A percentile compares a stretch with the other conserved stretches of the same genome.
These are phyloP conservation scores for Chrysoporthe austroafricana DNA, from an alignment of 2,329 filamentous ascomycete genomes.

Conservation along the genomic window DNA sequence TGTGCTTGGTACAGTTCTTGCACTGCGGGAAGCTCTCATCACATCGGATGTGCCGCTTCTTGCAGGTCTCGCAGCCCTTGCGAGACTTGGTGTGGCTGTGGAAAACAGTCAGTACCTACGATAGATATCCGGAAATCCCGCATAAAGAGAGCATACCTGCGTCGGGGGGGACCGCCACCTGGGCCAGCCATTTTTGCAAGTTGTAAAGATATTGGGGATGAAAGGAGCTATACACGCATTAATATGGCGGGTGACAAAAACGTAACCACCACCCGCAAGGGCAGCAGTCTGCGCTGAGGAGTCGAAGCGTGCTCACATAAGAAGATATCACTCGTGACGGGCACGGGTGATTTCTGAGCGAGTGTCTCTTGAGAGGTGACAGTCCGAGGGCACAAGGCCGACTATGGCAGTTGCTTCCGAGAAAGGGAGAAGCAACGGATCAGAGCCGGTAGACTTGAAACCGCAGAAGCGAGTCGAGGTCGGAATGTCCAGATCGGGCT, in stretches of 20 bases:
- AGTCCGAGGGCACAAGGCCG: conserved; percentile 2
- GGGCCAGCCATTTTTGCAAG: conserved; percentile 79
- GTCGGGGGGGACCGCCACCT: conserved; percentile 86
- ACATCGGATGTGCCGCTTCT: conserved; percentile 94
- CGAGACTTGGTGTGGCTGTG: conserved; percentile 95
- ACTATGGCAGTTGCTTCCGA: neutral
- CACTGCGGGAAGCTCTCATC: conserved; percentile 98
- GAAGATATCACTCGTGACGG: conserved; percentile 19
- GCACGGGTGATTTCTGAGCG: conserved; percentile 20
- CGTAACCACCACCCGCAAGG: neutral
- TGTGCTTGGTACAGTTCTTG: conserved; percentile 99
- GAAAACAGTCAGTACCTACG: conserved; percentile 31
- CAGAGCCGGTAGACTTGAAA: conserved; percentile 27
- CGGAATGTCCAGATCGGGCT: neutral
- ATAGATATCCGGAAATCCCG: neutral
- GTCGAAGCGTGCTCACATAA: conserved; percentile 16
- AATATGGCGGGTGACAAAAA: neutral
- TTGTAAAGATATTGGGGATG: neutral
- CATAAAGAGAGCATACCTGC: conserved; percentile 51
- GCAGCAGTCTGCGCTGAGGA: neutral
- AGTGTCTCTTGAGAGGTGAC: conserved; percentile 8
- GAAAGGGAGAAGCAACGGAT: neutral
- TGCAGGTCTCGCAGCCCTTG: conserved; percentile 98
- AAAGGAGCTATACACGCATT: conserved; percentile 24
- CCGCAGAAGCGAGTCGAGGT: neutral